Base-by-base conservation (phyloP, 2,329 filamentous ascomycete genomes). In the Capronia coronata region DNA sequence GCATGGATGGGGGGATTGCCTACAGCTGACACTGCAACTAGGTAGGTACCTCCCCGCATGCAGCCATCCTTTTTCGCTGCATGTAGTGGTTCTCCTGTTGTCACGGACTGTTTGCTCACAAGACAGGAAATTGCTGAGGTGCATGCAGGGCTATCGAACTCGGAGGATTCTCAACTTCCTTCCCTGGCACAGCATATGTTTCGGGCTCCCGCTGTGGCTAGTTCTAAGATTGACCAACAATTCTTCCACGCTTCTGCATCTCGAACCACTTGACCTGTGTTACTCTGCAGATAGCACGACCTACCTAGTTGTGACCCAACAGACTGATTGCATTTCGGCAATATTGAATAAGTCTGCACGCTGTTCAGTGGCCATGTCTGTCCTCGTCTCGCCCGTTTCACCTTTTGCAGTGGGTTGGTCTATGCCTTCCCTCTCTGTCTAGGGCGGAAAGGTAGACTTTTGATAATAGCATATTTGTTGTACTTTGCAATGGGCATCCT, bases 161-260 rank as follows among this genome's bases (percentile, higher is more conserved):
- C 43, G 30, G 38, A 47, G 39, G 34, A 41, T 34, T 44, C 34
- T 27, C 45, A 37, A 19, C 34, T 19, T 22, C 19, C 44, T 46
- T 35, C 18, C n/a, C 13, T 37, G n/a, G 39, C 22, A n/a, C 38
- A 46, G 23, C 25, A 35, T n/a, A 14, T 30, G 32, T 16, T 14
- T 18, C 21, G 11, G 16, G 23, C 34, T 22, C 16, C 16, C n/a
- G 30, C 23, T 29, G 40, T 43, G 34, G 23, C 13, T n/a, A 30
- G 22, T 29, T 30, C 16, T 32, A 16, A 47, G 19, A 21, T 30
- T 18, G 23, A 7, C 23, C 14, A 13, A n/a, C 10, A 5, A 14
- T 19, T 16, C 19, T 7, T 7, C 37, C 19, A 10, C 14, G 25
- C 23, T 8, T 29, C 27, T 47, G 34, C 44, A 40, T 47, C 21